Conservation (phyloP, 2,329 filamentous ascomycete species). For the Dactylellina haptotyla region DNA sequence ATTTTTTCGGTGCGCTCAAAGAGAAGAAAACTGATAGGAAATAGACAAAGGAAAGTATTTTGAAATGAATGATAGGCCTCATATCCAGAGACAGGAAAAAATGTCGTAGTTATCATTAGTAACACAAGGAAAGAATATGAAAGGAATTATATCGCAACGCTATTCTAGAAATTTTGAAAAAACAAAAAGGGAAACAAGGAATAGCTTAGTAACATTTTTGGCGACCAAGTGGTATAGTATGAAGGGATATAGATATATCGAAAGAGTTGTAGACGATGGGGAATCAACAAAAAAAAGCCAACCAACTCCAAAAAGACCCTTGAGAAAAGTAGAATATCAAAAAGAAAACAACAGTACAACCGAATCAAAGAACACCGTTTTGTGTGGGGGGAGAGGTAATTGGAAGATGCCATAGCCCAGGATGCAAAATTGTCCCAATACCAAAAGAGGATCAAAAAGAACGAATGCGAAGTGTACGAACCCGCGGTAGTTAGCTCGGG, state of each 20-base stretch:
- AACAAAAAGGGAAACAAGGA: conserved; percentile 7
- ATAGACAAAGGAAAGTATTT: conserved; percentile 22
- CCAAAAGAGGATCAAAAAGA: conserved; percentile 18
- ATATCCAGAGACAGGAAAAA: conserved; percentile 4
- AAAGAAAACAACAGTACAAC: conserved; percentile 15
- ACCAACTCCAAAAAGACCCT: conserved; percentile 32
- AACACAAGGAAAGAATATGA: background rate
- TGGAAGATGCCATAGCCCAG: conserved; percentile 37
- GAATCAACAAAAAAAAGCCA: conserved; percentile 47
- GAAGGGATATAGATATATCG: conserved; percentile 4
- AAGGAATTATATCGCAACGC: conserved; percentile 45
- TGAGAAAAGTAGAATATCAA: conserved; percentile 12
- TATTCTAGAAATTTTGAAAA: conserved; percentile 43
- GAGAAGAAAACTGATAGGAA: background rate
- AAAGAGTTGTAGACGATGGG: conserved; percentile 33
- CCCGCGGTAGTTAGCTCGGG: background rate
- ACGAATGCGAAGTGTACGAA: background rate
- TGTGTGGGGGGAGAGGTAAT: conserved; percentile 36
- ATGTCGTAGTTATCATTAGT: conserved; percentile 19
- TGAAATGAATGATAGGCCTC: conserved; percentile 9
- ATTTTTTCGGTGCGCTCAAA: background rate
- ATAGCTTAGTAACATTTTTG: conserved; percentile 10
- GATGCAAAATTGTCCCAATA: conserved; percentile 17
- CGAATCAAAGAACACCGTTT: conserved; percentile 49
- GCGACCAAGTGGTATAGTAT: conserved; percentile 47